Conservation (phyloP, 768 basidiomycete genomes). For the Tulasnella calospora region DNA sequence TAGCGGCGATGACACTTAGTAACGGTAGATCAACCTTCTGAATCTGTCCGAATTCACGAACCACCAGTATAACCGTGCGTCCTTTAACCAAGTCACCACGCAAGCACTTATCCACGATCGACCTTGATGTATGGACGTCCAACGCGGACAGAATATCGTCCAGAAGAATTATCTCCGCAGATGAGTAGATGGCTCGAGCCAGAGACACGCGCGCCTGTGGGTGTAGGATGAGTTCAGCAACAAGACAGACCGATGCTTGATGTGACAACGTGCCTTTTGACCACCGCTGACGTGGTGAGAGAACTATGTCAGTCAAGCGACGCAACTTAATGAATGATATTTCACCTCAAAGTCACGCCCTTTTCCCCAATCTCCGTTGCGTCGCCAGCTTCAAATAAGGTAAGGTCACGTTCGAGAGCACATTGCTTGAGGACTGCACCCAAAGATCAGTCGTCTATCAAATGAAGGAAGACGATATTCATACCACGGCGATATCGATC, state of each 20-base stretch:
- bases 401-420: slow-evolving; percentile 45
- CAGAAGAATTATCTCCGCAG: slow-evolving; percentile 58
- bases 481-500: slow-evolving; percentile 43
- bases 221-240: slow-evolving; percentile 31
- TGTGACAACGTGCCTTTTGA: slow-evolving; percentile 42
- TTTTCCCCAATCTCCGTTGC: slow-evolving; percentile 68
- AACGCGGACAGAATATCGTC: slow-evolving; percentile 69
- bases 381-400: slow-evolving; percentile 56
- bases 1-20: neutral
- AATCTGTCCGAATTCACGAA: slow-evolving; percentile 24
- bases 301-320: neutral
- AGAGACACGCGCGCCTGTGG: slow-evolving; percentile 47
- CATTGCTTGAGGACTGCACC: slow-evolving; percentile 40
- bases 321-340: neutral
- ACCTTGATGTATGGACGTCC: slow-evolving; percentile 52
- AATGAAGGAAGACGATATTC: neutral
- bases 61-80: slow-evolving; percentile 39
- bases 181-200: slow-evolving; percentile 56
- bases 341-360: slow-evolving; percentile 50
- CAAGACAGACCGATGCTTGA: no score
- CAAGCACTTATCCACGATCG: slow-evolving; percentile 43
- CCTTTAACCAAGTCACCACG: slow-evolving; percentile 36
- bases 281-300: slow-evolving; percentile 41
- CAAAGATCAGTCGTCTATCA: neutral
- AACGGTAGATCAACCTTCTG: neutral